phyloP scores from a whole-genome alignment of 1,139 yeast genomes.

The Geotrichum europaeum region DNA sequence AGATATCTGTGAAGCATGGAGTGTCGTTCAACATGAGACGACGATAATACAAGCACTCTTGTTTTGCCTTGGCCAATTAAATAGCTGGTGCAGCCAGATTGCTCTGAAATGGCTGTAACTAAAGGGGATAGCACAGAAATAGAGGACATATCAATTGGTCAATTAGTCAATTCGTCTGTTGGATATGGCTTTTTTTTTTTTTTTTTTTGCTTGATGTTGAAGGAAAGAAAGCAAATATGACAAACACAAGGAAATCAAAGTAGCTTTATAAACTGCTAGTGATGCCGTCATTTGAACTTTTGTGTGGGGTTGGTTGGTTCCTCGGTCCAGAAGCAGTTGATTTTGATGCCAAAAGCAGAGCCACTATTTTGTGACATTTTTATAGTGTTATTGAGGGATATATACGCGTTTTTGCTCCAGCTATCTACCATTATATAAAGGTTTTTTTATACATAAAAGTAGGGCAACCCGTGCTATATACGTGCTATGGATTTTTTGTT shows the following conservation, averaged over 20 bases:
- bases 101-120: constrained; percentile 30
- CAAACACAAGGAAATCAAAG: neutral
- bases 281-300: neutral
- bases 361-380: neutral
- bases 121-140: constrained; percentile 34
- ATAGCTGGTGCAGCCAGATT: constrained; percentile 37
- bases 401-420: no score
- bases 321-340: neutral
- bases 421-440: neutral
- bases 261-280: neutral
- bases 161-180: neutral
- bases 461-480: no score
- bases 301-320: neutral
- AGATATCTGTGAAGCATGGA: neutral
- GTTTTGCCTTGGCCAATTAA: constrained; percentile 34
- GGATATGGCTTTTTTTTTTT: neutral
- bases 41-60: constrained; percentile 29
- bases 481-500: no score
- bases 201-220: neutral
- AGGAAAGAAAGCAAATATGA: neutral
- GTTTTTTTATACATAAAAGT: neutral
- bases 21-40: neutral
- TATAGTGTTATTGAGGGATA: neutral
- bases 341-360: neutral
- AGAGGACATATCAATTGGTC: neutral